These are phyloP conservation scores for Cnidoscolus chayamansa DNA, from an alignment of 441 rosid genomes.

Conservation along the genomic window DNA sequence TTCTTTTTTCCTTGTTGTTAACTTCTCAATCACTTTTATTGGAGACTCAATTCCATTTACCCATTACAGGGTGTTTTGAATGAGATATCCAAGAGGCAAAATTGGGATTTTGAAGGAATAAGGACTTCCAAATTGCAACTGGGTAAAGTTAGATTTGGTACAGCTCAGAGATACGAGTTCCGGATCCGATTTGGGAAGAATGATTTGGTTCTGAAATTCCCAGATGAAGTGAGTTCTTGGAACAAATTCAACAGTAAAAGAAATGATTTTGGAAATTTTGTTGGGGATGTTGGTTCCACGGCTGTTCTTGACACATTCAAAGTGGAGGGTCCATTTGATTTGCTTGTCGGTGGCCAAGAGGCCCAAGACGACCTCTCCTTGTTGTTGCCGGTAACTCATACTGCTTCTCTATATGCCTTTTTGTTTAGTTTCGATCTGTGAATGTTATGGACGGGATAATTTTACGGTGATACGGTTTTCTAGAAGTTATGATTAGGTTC, in stretches of 20 bases:
- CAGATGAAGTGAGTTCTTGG: constrained; percentile 53
- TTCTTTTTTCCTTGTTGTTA: neutral
- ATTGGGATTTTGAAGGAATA: constrained; percentile 48
- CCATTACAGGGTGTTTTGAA: constrained; percentile 55
- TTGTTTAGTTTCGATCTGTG: no score
- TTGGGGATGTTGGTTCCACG: constrained; percentile 33
- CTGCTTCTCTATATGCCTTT: neutral
- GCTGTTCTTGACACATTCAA: constrained; percentile 41
- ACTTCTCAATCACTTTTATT: neutral
- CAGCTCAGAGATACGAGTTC: constrained; percentile 49
- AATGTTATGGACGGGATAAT: no score
- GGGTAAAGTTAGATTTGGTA: constrained; percentile 44
- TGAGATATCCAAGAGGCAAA: constrained; percentile 48
- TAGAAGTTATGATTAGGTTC: neutral
- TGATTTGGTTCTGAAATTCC: constrained; percentile 42
- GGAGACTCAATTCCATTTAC: neutral
- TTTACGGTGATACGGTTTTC: neutral
- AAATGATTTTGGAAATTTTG: constrained; percentile 36
- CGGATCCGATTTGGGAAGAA: constrained; percentile 60
- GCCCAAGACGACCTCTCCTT: constrained; percentile 43
- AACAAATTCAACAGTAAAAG: constrained; percentile 29
- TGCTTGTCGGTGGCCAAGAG: constrained; percentile 40
- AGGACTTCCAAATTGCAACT: constrained; percentile 40
- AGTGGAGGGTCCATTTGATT: constrained; percentile 66
- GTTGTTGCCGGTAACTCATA: constrained; percentile 44